Evolutionary conservation across 2,329 filamentous ascomycete genomes (phyloP), one percentile per base, ranked within the genome.

Genomic region (Aaosphaeria pasadenensis): DNA sequence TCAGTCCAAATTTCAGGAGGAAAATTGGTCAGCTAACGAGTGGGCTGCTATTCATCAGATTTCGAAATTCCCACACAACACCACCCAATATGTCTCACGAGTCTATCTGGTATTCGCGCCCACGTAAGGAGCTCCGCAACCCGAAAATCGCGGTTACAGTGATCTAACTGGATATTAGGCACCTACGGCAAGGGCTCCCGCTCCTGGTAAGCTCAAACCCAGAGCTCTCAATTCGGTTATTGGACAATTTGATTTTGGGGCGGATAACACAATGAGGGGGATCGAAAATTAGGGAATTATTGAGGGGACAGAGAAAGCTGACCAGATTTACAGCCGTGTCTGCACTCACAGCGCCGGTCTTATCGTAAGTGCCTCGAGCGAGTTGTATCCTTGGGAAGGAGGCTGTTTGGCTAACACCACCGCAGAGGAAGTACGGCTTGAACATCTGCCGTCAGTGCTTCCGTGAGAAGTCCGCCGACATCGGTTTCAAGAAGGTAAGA

Each of bases 31-130:
- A 41, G 28, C 39, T 11, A 41, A 11, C 11, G 28, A 9, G 11
- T 9, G 11, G 11, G 7, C 11, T 17, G 17, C 7, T 17, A 41
- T 9, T 17, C 39, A 13, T 17, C 39, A 41, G 11, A 41, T 11
- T 17, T 17, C 7, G 11, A 11, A 9, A 11, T 17, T 11, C 11
- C 9, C 33, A 36, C 33, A 36, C 13, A 24, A 24, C 17, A 24
- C 33, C 33, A 53, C 39, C 77, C 77, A 86, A 72, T 72, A 89
- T 89, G 86, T 86, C 86, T 78, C 86, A 89, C 91, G 92, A 97
- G 83, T 91, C 88, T 52, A 91, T 97, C 81, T 99, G 92, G 91
- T 96, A 95, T 86, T 96, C 91, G 73, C 91, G 94, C 77, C 94
- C 94, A 73, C 88, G 17, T 24, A 24, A 24, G 17, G 17, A 24